phyloP scores from a whole-genome alignment of 1,284 basidiomycete genomes.

The Ustilago cynodontis region DNA sequence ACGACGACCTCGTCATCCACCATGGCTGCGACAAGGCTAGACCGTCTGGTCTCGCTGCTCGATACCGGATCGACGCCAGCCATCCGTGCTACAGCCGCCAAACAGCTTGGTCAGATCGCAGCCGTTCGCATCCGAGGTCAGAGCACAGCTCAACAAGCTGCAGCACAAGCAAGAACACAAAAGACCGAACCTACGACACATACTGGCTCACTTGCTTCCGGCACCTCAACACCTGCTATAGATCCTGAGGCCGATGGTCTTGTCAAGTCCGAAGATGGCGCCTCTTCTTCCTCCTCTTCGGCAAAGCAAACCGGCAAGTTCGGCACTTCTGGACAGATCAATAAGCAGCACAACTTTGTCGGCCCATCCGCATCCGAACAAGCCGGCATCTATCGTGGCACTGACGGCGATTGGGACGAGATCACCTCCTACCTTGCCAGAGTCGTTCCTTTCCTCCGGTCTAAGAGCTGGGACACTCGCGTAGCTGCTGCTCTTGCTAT shows the following conservation, averaged over 20 bases:
- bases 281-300: slow-evolving; percentile 5
- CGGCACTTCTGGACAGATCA: slow-evolving; percentile 49
- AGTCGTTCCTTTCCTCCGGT: slow-evolving; percentile 88
- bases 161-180: slow-evolving; percentile 24
- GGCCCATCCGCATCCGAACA: slow-evolving; percentile 33
- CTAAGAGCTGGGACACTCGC: slow-evolving; percentile 87
- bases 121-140: slow-evolving; percentile 72
- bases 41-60: slow-evolving; percentile 88
- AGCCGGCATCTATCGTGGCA: slow-evolving; percentile 59
- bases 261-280: slow-evolving; percentile 33
- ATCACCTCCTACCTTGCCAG: slow-evolving; percentile 71
- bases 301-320: slow-evolving; percentile 30
- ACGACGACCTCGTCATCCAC: slow-evolving; percentile 8
- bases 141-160: slow-evolving; percentile 42
- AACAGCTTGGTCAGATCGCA: slow-evolving; percentile 90
- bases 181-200: slow-evolving; percentile 14
- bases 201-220: slow-evolving; percentile 15
- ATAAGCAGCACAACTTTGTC: slow-evolving; percentile 42
- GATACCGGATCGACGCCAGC: slow-evolving; percentile 89
- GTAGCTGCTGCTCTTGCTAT: slow-evolving; percentile 85
- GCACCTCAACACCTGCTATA: slow-evolving; percentile 40
- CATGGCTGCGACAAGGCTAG: slow-evolving; percentile 74
- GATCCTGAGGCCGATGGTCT: slow-evolving; percentile 46
- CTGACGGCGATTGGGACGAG: slow-evolving; percentile 80
- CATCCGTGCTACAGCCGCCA: slow-evolving; percentile 88